Conservation (phyloP, 192 early-diverging fungal species). For the Podila clonocystis region DNA sequence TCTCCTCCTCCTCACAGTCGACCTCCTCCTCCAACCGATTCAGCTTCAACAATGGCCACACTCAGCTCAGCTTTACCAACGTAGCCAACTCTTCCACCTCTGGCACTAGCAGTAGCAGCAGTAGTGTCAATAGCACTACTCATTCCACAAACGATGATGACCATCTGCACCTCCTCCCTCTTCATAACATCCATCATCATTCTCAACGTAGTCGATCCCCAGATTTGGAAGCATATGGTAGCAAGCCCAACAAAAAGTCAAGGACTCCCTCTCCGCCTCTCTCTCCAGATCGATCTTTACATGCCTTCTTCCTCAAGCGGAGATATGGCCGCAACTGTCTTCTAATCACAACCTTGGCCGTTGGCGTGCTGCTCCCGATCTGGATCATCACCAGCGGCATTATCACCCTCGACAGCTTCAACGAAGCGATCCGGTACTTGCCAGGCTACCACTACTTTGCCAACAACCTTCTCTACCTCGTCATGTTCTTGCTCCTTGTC, state of each 20-base stretch:
- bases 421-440: conserved; percentile 42
- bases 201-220: not conserved
- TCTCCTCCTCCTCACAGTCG: conserved; percentile 6
- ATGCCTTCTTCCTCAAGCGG: conserved; percentile 2
- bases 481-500: conserved; percentile 44
- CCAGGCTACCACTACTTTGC: conserved; percentile 40
- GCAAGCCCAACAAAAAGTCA: conserved; percentile 8
- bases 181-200: not conserved
- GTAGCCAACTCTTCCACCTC: not conserved
- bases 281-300: conserved; percentile 4
- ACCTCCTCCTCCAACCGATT: conserved; percentile 32
- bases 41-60: conserved; percentile 21
- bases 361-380: conserved; percentile 25
- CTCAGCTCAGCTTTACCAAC: not conserved
- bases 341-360: not conserved
- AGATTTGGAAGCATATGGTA: conserved; percentile 27
- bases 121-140: not conserved
- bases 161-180: not conserved
- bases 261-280: conserved; percentile 28
- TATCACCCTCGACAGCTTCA: conserved; percentile 42
- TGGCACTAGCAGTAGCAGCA: conserved; percentile 4
- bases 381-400: conserved; percentile 42
- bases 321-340: conserved; percentile 19
- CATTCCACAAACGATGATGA: not conserved
- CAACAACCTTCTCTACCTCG: conserved; percentile 50